Base-by-base conservation (phyloP, 352 stramenopile species). In the Pythium aristosporum region DNA sequence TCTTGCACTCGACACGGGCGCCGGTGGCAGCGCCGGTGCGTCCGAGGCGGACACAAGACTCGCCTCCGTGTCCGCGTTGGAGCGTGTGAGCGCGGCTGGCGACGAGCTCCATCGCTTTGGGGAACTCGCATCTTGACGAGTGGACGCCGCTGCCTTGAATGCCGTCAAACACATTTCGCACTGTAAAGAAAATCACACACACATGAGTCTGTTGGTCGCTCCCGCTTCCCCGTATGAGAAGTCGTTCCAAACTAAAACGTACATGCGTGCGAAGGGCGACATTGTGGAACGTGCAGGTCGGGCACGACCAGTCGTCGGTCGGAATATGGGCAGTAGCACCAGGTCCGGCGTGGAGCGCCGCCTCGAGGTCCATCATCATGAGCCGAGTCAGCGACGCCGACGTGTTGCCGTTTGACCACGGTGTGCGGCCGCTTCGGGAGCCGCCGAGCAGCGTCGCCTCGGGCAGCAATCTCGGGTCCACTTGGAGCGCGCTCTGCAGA, bases 401-500 rank as follows among this genome's bases (percentile, higher is more conserved):
- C 37, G 63, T 68, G 5, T 8, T 62, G 15, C 21, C 57, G 37
- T 39, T 39, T 7, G 77, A 68, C 72, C 76, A 85, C 11, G 77
- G 79, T 7, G 73, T 79, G 41, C 75, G 73, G 39, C 69, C 65
- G 46, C 44, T 53, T 16, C 70, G 67, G 54, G 57, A 64, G 32
- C 60, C 55, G 30, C 69, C 68, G 23, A 60, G 62, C 9, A 59
- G 54, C 12, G 58, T 71, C 11, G 74, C 46, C 57, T 87, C 72
- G 2, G 74, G 72, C 37, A 72, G 59, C 41, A 75, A 68, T 20
- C 16, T 59, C n/a, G 74, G 65, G 50, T 94, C 80, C 5, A 94
- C 79, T 58, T 88, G 88, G 57, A 99, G 79, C 43, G 92, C 96
- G 9, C 77, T 96, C 67, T 98, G 90, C 13, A 99, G 72, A 67